Conservation (phyloP, 176 grass and related monocot genomes). For the Oryza rufipogon region DNA sequence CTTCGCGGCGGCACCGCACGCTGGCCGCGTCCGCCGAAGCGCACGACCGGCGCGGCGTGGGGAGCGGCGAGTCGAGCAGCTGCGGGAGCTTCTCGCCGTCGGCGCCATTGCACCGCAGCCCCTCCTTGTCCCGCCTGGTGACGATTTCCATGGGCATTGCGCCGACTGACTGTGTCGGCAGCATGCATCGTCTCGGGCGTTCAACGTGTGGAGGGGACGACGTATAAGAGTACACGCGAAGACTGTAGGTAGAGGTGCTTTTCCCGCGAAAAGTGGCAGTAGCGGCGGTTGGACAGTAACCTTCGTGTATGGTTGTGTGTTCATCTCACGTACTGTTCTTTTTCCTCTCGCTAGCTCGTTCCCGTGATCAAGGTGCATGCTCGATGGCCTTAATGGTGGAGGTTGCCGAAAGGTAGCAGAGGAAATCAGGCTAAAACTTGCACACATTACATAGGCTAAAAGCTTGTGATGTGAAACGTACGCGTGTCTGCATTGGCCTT, state of each 20-base stretch:
- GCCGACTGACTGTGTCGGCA: constrained; percentile 11
- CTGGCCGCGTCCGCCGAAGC: constrained; percentile 39
- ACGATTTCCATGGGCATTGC: constrained; percentile 47
- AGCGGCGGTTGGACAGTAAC: constrained; percentile 41
- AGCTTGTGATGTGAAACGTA: not conserved
- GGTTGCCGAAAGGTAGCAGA: constrained; percentile 45
- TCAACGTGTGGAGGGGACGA: not conserved
- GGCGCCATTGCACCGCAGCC: constrained; percentile 20
- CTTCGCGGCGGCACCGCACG: constrained; percentile 34
- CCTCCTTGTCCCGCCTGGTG: constrained; percentile 44
- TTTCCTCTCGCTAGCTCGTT: not conserved
- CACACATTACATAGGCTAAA: not conserved
- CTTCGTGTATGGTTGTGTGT: constrained; percentile 45
- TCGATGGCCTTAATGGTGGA: constrained; percentile 59
- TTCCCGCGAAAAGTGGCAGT: constrained; percentile 36
- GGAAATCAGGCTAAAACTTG: not conserved
- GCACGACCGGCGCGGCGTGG: constrained; percentile 73
- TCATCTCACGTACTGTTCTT: not conserved
- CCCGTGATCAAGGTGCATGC: constrained; percentile 48
- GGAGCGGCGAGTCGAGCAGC: constrained; percentile 78
- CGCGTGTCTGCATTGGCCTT: not conserved
- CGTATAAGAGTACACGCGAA: constrained; percentile 52
- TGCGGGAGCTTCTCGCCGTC: constrained; percentile 33
- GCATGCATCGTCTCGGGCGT: constrained; percentile 15
- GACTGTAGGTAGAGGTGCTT: constrained; percentile 43